Conservation (phyloP, 2,329 filamentous ascomycete species). For the Fusarium fracticaudum region DNA sequence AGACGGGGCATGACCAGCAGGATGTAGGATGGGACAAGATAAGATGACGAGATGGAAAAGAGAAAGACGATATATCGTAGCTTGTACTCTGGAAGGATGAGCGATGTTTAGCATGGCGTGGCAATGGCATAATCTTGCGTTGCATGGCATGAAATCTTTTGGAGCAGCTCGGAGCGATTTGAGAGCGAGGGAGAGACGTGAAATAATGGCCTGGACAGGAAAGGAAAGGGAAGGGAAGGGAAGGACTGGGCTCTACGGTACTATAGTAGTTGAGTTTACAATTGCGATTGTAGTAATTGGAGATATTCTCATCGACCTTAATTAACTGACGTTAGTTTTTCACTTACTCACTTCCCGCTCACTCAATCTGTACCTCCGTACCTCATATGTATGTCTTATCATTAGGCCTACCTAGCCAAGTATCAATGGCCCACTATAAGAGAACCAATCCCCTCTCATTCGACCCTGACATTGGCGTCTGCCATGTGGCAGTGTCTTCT, state of each 20-base stretch:
- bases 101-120: slow-evolving; percentile 28
- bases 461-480: slow-evolving; percentile 27
- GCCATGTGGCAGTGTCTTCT: slow-evolving; percentile 18
- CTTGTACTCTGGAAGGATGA: slow-evolving; percentile 45
- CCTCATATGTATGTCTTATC: slow-evolving; percentile 4
- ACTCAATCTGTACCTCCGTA: not conserved
- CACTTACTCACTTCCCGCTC: not conserved
- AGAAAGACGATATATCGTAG: slow-evolving; percentile 25
- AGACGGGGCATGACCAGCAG: slow-evolving; percentile 1
- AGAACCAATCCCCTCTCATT: slow-evolving; percentile 20
- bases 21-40: slow-evolving; percentile 18
- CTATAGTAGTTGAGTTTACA: slow-evolving; percentile 12
- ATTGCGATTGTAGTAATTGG: slow-evolving; percentile 10
- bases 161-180: not conserved
- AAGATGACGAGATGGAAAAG: slow-evolving; percentile 23
- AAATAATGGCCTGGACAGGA: slow-evolving; percentile 11
- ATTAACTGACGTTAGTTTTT: not conserved
- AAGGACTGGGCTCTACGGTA: not conserved
- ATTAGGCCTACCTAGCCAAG: not conserved
- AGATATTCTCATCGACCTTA: not conserved
- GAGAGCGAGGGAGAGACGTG: slow-evolving; percentile 11
- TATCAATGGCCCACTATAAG: slow-evolving; percentile 5
- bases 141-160: slow-evolving; percentile 12
- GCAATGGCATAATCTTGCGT: slow-evolving; percentile 6
- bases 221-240: not conserved